Evolutionary conservation across 352 stramenopile genomes (phyloP).

Genomic region (Phytophthora macrochlamydospora): DNA sequence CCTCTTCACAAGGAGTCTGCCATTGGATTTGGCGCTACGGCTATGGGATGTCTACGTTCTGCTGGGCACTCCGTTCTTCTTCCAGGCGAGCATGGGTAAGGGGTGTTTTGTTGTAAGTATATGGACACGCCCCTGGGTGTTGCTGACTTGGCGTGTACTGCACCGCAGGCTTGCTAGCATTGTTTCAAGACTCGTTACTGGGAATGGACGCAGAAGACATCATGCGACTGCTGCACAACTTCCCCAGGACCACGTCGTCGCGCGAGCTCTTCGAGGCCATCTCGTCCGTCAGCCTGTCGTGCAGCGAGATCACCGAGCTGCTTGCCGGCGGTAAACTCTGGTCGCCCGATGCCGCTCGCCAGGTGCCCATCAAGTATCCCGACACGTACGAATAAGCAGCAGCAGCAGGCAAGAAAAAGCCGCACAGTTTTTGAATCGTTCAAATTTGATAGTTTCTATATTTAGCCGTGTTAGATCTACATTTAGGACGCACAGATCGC

Average conservation of each 20-base stretch:
- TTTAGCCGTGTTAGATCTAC: not conserved
- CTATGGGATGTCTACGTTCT: slow-evolving; percentile 87
- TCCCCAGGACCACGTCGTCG: slow-evolving; percentile 61
- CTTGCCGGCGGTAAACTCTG: slow-evolving; percentile 73
- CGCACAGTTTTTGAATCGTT: slow-evolving; percentile 13
- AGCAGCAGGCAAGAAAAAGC: not conserved
- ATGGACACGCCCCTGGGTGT: not conserved
- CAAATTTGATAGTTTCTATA: not conserved
- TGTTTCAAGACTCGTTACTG: slow-evolving; percentile 77
- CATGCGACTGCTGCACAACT: slow-evolving; percentile 83
- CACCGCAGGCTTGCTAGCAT: slow-evolving; percentile 58
- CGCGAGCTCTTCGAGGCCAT: slow-evolving; percentile 73
- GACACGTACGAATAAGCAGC: slow-evolving; percentile 66
- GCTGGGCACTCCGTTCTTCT: slow-evolving; percentile 85
- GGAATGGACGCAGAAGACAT: slow-evolving; percentile 77
- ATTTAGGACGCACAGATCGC: not conserved
- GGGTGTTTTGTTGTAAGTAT: not conserved
- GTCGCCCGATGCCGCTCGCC: slow-evolving; percentile 69
- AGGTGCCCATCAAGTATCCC: slow-evolving; percentile 73
- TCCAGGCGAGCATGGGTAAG: slow-evolving; percentile 85
- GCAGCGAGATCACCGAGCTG: slow-evolving; percentile 69
- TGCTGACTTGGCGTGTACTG: slow-evolving; percentile 7
- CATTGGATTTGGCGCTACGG: slow-evolving; percentile 72
- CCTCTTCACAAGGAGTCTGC: slow-evolving; percentile 79
- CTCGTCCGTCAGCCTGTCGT: slow-evolving; percentile 67